phyloP scores from a whole-genome alignment of 2,329 filamentous ascomycete species.

The Pseudocercospora pini-densiflorae region DNA sequence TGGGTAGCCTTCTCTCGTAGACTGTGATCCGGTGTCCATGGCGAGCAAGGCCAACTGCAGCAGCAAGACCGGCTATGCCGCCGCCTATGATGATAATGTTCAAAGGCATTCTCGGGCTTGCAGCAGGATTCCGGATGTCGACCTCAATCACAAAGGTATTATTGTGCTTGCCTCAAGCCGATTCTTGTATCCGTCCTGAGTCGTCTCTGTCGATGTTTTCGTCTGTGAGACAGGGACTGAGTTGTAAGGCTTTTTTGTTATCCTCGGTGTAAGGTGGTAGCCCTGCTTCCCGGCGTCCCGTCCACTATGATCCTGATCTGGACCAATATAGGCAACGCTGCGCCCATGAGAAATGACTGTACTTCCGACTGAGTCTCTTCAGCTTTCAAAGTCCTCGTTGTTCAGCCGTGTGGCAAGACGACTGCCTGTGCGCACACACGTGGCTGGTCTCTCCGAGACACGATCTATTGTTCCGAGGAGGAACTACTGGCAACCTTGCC shows the following conservation, averaged over 20 bases:
- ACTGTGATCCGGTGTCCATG: conserved; percentile 17
- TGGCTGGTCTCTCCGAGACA: too few relatives aligned
- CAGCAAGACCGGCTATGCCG: conserved; percentile 14
- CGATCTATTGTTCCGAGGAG: too few relatives aligned
- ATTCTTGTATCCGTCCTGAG: background rate
- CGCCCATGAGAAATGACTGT: too few relatives aligned
- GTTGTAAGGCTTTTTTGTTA: background rate
- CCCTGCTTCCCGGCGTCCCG: too few relatives aligned
- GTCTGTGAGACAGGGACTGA: background rate
- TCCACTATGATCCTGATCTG: too few relatives aligned
- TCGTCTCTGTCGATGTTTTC: background rate
- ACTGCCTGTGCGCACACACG: too few relatives aligned
- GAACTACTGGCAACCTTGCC: too few relatives aligned
- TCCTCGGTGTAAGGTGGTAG: background rate
- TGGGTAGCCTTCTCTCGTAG: conserved; percentile 8
- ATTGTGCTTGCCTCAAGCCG: too few relatives aligned
- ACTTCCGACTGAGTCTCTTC: too few relatives aligned
- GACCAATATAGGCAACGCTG: background rate
- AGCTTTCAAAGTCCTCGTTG: too few relatives aligned
- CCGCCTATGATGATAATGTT: conserved; percentile 15
- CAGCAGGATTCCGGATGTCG: too few relatives aligned
- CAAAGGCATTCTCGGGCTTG: background rate
- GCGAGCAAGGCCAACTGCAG: conserved; percentile 9
- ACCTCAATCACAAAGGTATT: too few relatives aligned
- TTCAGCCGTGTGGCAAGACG: background rate